Evolutionary conservation across 2,329 filamentous ascomycete genomes (phyloP).

Genomic region (Dactylellina drechsleri): DNA sequence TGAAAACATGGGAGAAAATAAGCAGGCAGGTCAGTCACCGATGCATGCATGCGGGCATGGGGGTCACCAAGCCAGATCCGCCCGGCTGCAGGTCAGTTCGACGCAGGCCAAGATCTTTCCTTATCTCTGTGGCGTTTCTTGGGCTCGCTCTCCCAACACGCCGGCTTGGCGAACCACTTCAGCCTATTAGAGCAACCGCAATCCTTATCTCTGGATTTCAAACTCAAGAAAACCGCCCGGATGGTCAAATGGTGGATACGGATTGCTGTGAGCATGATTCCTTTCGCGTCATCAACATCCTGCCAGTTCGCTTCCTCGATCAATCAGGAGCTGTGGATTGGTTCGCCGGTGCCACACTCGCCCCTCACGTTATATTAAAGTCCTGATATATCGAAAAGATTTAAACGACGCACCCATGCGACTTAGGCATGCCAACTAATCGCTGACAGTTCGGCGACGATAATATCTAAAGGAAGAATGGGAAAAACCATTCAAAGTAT

Average conservation of each 20-base stretch:
- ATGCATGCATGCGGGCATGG: slow-evolving; percentile 26
- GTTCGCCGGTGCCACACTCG: slow-evolving; percentile 15
- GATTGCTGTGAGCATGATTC: slow-evolving; percentile 4
- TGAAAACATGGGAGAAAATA: not conserved
- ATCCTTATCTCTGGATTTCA: slow-evolving; percentile 48
- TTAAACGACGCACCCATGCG: slow-evolving; percentile 4
- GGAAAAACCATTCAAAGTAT: not conserved
- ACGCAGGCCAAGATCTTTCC: slow-evolving; percentile 54
- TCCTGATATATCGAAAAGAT: slow-evolving; percentile 33
- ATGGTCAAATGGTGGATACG: slow-evolving; percentile 18
- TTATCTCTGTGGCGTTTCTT: slow-evolving; percentile 54
- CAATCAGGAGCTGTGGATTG: slow-evolving; percentile 38
- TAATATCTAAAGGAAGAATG: slow-evolving; percentile 12
- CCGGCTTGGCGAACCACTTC: slow-evolving; percentile 44
- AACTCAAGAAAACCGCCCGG: slow-evolving; percentile 13
- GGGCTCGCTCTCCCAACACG: slow-evolving; percentile 16
- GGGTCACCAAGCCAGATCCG: slow-evolving; percentile 47
- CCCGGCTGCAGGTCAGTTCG: slow-evolving; percentile 45
- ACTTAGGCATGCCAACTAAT: slow-evolving; percentile 33
- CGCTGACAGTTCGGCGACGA: slow-evolving; percentile 38
- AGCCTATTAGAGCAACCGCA: slow-evolving; percentile 40
- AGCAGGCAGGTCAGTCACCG: not conserved
- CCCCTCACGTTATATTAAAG: slow-evolving; percentile 21
- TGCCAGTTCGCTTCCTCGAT: slow-evolving; percentile 48
- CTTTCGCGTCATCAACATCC: slow-evolving; percentile 35